Evolutionary conservation across 352 stramenopile genomes (phyloP).

Genomic region (Phytophthora multivora): DNA sequence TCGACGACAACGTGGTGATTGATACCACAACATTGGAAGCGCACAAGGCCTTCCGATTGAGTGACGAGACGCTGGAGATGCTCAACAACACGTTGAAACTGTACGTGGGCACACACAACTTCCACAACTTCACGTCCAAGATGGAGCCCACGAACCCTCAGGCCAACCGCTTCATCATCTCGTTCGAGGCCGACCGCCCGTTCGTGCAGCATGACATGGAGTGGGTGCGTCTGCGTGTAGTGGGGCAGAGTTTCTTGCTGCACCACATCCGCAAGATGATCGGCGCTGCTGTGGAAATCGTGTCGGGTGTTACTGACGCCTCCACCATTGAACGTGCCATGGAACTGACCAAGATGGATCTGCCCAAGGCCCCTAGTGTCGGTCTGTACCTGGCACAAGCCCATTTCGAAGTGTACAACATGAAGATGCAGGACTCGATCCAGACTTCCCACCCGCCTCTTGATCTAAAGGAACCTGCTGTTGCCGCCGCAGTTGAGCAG

Average conservation of each 20-base stretch:
- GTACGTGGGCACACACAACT: slow-evolving; percentile 92
- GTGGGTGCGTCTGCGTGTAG: slow-evolving; percentile 95
- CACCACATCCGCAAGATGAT: slow-evolving; percentile 99
- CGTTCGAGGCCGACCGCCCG: slow-evolving; percentile 78
- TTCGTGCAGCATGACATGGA: slow-evolving; percentile 92
- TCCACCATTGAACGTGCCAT: slow-evolving; percentile 65
- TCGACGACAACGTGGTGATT: slow-evolving; percentile 51
- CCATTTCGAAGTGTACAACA: slow-evolving; percentile 89
- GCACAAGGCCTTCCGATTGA: slow-evolving; percentile 80
- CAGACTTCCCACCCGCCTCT: slow-evolving; percentile 73
- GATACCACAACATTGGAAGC: slow-evolving; percentile 61
- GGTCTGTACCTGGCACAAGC: slow-evolving; percentile 85
- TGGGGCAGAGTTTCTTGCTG: slow-evolving; percentile 97
- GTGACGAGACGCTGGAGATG: slow-evolving; percentile 47
- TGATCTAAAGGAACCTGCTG: slow-evolving; percentile 57
- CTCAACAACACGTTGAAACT: slow-evolving; percentile 63
- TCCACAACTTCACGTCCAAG: slow-evolving; percentile 98
- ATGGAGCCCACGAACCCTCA: slow-evolving; percentile 81
- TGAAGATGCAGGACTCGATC: slow-evolving; percentile 70
- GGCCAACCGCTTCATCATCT: slow-evolving; percentile 93
- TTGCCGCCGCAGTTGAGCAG: slow-evolving; percentile 60
- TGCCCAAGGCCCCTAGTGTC: slow-evolving; percentile 87
- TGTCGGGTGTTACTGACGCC: slow-evolving; percentile 57
- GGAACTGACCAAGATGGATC: slow-evolving; percentile 83
- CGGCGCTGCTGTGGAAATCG: slow-evolving; percentile 74